Evolutionary conservation across 805 yeast genomes (phyloP).

Genomic region (Wickerhamiella sorbophila): DNA sequence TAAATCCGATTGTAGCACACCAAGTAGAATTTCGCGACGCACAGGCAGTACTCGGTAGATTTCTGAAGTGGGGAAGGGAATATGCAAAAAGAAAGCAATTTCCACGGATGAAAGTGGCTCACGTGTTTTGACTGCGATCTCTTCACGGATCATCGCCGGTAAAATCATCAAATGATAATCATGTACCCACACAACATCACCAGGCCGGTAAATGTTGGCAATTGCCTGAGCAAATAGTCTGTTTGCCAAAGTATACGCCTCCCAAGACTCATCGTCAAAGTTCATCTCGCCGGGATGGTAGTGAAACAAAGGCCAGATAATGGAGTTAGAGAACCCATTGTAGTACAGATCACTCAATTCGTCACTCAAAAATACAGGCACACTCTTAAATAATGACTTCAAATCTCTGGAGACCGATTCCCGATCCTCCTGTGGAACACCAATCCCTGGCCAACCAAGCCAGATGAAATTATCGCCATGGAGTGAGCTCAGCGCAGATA

Average conservation of each 20-base stretch:
- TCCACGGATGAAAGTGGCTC: conserved; percentile 30
- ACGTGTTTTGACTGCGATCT: conserved; percentile 11
- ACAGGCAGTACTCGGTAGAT: conserved; percentile 93
- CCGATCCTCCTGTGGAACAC: conserved; percentile 66
- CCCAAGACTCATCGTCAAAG: conserved; percentile 96
- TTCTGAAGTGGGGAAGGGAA: conserved; percentile 96
- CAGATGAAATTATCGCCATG: conserved; percentile 66
- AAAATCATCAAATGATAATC: conserved; percentile 93
- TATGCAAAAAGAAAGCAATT: conserved; percentile 88
- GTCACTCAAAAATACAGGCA: conserved; percentile 78
- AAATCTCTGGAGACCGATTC: conserved; percentile 55
- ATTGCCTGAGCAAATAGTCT: conserved; percentile 63
- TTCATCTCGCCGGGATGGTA: conserved; percentile 99
- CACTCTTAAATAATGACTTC: conserved; percentile 65
- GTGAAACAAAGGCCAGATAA: conserved; percentile 95
- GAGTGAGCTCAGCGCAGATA: conserved; percentile 86
- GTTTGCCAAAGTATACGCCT: conserved; percentile 91
- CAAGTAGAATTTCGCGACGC: conserved; percentile 76
- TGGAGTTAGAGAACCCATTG: conserved; percentile 89
- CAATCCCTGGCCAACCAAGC: conserved; percentile 95
- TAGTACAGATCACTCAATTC: conserved; percentile 90
- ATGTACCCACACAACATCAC: conserved; percentile 93
- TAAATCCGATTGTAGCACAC: conserved; percentile 85
- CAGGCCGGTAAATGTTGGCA: conserved; percentile 53
- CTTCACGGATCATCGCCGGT: conserved; percentile 71